These are phyloP conservation scores for Thalassiosira livingstoniorum DNA, from an alignment of 352 stramenopile species.

Conservation along the genomic window DNA sequence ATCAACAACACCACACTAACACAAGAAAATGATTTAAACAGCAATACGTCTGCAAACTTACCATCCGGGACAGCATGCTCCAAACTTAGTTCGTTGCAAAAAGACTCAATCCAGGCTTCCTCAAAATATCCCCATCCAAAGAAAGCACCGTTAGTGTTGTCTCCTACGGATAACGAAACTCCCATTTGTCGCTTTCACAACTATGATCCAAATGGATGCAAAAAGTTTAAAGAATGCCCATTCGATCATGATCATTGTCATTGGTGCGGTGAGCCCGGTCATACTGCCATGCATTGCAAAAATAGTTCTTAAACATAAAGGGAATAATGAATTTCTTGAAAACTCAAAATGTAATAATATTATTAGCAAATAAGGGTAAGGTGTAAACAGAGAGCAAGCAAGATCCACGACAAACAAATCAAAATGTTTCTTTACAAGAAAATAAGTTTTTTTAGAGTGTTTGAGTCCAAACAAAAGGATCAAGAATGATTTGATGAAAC, in stretches of 20 bases:
- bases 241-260: slow-evolving; percentile 85
- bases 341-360: no score
- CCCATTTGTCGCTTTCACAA: slow-evolving; percentile 86
- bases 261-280: slow-evolving; percentile 70
- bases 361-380: no score
- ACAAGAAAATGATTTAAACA: no score
- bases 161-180: slow-evolving; percentile 64
- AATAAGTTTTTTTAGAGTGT: no score
- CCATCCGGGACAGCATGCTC: slow-evolving; percentile 4
- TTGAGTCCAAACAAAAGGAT: no score
- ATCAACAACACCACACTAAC: no score
- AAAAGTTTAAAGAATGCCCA: slow-evolving; percentile 62
- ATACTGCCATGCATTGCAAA: slow-evolving; percentile 55
- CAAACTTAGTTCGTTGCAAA: slow-evolving; percentile 3
- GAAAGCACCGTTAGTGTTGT: slow-evolving; percentile 72
- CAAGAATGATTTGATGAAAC: no score
- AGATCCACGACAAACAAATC: no score
- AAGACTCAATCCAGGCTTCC: slow-evolving; percentile 34
- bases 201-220: slow-evolving; percentile 79
- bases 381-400: no score
- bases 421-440: no score
- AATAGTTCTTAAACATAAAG: no score
- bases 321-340: no score
- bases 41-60: slow-evolving; percentile 14
- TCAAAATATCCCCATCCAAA: slow-evolving; percentile 75